phyloP scores from a whole-genome alignment of 768 basidiomycete species.

The Psilocybe sp. region DNA sequence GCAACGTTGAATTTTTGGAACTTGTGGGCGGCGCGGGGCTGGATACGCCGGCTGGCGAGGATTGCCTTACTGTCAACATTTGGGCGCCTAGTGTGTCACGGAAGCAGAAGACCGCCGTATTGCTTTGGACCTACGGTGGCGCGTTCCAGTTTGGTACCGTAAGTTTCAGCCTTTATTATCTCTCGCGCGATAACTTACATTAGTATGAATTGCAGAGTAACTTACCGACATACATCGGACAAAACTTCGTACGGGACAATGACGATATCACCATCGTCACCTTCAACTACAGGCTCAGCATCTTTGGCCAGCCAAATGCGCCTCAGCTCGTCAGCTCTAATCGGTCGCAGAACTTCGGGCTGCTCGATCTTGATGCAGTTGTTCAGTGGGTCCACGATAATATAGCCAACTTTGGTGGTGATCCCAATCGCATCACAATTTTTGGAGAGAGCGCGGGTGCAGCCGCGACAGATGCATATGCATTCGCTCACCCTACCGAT shows the following conservation, averaged over 20 bases:
- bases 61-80: conserved; percentile 35
- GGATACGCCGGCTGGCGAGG: conserved; percentile 29
- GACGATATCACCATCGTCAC: conserved; percentile 34
- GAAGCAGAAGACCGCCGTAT: conserved; percentile 32
- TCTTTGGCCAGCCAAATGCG: conserved; percentile 38
- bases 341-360: conserved; percentile 34
- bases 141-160: conserved; percentile 34
- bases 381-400: conserved; percentile 47
- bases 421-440: conserved; percentile 33
- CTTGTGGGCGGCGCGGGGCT: conserved; percentile 22
- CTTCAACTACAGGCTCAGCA: conserved; percentile 37
- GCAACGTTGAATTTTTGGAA: conserved; percentile 20
- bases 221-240: conserved; percentile 22
- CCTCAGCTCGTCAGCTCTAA: conserved; percentile 27
- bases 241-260: conserved; percentile 28
- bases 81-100: conserved; percentile 31
- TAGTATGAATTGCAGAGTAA: conserved; percentile 22
- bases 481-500: conserved; percentile 31
- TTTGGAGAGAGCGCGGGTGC: conserved; percentile 38
- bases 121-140: conserved; percentile 38
- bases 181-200: not conserved
- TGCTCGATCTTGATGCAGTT: conserved; percentile 37
- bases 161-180: conserved; percentile 4
- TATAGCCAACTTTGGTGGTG: conserved; percentile 43
- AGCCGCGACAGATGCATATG: conserved; percentile 30